Evolutionary conservation across 441 rosid species (phyloP), one percentile per base, ranked within the genome.

Genomic region (Cnidoscolus chayamansa): DNA sequence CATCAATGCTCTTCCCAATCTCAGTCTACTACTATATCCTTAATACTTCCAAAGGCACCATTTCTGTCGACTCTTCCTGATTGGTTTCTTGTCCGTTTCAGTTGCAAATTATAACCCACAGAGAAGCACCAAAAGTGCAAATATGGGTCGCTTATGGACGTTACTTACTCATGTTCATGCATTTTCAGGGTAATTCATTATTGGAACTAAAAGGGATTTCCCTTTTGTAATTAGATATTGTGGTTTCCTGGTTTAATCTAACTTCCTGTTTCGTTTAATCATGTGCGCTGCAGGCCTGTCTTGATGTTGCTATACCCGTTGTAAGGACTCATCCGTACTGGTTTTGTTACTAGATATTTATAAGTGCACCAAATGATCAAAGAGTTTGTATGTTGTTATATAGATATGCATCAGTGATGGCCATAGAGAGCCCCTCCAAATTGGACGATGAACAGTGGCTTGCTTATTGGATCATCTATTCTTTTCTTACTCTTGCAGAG

Each of bases 401-500:
- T 54, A 89, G 97, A 78, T 92, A 90, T 68, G 97, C 97, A 16
- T 90, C 98, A 1, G 91, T 93, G 63, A 63, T 89, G 32, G 98
- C 98, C 19, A 90, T 93, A 78, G 98, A 93, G 80, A 89, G 84
- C 63, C 53, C 94, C 3, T 73, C 88, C 4, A 91, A 84, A 79
- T 79, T 81, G 60, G 97, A 89, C 63, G 97, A 93, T 67, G 86
- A 91, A 78, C 98, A 93, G 86, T 91, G 98, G 98, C 94, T 93
- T 43, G 97, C 98, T 47, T 93, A 93, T 72, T 93, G 98, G 98
- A 89, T 93, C 62, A 61, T 91, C 7, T 93, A 93, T 68, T 89
- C 97, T 17, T 87, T 93, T 76, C 80, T 93, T 9, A 82, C 98
- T 73, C 88, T 93, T 0, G 3, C 84, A 0, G 98, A 93, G 85